Conservation (phyloP, 2,329 filamentous ascomycete genomes). For the Fusarium heterosporum region DNA sequence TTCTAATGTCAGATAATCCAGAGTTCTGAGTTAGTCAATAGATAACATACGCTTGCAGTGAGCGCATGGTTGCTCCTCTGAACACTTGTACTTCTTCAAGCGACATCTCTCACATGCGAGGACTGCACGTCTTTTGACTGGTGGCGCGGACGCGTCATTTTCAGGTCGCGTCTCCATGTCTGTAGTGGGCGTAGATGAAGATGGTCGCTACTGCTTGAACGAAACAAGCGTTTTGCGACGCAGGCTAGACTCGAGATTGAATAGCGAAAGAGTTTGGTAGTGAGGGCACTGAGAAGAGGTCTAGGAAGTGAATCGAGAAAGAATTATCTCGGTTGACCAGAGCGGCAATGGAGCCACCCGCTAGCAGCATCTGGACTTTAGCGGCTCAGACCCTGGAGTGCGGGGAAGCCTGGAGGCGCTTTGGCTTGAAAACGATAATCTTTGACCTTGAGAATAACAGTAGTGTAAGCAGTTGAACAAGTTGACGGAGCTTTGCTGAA, state of each 20-base stretch:
- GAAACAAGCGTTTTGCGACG: background rate
- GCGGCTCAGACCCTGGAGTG: background rate
- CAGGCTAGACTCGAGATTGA: background rate
- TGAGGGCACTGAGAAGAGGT: background rate
- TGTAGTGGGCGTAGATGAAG: background rate
- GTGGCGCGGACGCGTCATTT: conserved; percentile 22
- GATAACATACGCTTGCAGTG: conserved; percentile 11
- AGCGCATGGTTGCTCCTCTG: conserved; percentile 4
- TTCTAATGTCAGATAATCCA: background rate
- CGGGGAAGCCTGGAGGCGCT: background rate
- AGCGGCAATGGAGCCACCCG: background rate
- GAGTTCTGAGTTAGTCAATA: too few species aligned
- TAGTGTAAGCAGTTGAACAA: background rate
- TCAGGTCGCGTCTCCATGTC: background rate
- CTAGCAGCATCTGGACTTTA: background rate
- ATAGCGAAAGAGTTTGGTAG: background rate
- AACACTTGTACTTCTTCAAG: conserved; percentile 14
- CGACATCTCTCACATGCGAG: conserved; percentile 12
- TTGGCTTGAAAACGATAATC: background rate
- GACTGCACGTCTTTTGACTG: conserved; percentile 2
- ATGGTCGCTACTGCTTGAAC: background rate
- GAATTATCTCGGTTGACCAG: background rate
- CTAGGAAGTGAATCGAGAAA: background rate
- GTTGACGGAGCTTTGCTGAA: too few species aligned
- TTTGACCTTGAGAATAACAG: background rate